Base-by-base conservation (phyloP, 306 rosid species). In the Pyrus communis region DNA sequence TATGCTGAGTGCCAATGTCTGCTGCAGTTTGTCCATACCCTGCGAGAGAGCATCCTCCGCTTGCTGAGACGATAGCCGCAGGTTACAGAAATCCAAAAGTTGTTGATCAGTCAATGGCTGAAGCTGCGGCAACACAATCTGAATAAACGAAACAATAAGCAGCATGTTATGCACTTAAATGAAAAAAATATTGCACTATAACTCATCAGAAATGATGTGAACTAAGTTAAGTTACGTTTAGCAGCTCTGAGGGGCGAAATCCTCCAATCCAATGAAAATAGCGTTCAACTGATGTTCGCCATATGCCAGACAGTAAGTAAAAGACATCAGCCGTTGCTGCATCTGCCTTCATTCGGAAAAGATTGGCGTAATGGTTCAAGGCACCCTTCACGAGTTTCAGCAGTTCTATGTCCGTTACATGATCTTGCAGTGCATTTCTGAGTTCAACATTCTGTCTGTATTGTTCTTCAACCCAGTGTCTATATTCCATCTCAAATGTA, bases 221-320 rank as follows among this genome's bases (percentile, higher is more conserved):
- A 23, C 28, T 65, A 66, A 40, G 14, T 61, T 43, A 65, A 35
- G 9, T 71, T 91, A 96, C 99, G 1, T 82, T 85, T 71, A 96
- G 89, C 86, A 96, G 91, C 80, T 96, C 93, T 0, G 99, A 96
- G 0, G 99, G 99, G 75, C 99, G 99, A n/a, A 92, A 88, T 54
- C 99, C 99, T 60, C 99, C 99, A 6, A 96, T 96, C 99, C 99
- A 96, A 43, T 85, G 90, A 82, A 91, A 92, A 65, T 91, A 83
- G 14, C 99, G 97, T 46, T 96, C 99, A 9, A 84, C 92, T 0
- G 96, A 80, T 23, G 98, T 75, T 79, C 90, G 87, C 99, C 99
- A 96, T 21, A 82, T 84, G 21, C 99, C 98, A 15, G 98, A 91
- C 81, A 92, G 78, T 35, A 96, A 69, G 79, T 88, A 92, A 45